These are phyloP conservation scores for Cercospora citrullina DNA, from an alignment of 2,329 filamentous ascomycete species.

Conservation along the genomic window DNA sequence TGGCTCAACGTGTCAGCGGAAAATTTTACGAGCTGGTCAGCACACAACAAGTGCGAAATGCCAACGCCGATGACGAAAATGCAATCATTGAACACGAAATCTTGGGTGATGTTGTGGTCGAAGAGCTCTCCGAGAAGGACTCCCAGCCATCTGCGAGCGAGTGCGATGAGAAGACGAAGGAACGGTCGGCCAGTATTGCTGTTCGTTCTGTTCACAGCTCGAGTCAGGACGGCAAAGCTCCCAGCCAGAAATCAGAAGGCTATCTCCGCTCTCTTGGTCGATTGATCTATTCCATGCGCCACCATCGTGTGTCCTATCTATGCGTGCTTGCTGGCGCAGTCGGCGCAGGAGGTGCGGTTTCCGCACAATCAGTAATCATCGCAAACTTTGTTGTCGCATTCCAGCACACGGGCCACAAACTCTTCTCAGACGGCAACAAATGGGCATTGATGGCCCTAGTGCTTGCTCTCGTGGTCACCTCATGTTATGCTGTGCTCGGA, in stretches of 20 bases:
- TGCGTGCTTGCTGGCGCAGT: background rate
- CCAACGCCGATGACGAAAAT: background rate
- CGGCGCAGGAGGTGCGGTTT: background rate
- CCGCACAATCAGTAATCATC: background rate
- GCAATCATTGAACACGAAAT: no score
- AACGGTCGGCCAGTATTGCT: no score
- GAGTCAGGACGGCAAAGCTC: background rate
- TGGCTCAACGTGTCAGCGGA: no score
- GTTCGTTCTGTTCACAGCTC: background rate
- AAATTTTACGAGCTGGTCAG: constrained; percentile 37
- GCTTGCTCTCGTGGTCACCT: background rate
- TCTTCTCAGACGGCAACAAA: background rate
- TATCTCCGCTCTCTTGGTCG: background rate
- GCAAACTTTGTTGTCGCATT: background rate
- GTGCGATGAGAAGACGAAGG: no score
- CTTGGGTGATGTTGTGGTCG: no score
- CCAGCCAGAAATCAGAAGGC: background rate
- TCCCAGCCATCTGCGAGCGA: no score
- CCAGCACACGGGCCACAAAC: background rate
- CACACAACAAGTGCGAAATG: background rate
- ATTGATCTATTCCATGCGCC: background rate
- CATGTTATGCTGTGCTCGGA: background rate
- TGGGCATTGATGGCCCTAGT: background rate
- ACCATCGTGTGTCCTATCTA: background rate
- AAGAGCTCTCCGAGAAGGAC: no score